Base-by-base conservation (phyloP, 768 basidiomycete species). In the Tylopilus intermedius region DNA sequence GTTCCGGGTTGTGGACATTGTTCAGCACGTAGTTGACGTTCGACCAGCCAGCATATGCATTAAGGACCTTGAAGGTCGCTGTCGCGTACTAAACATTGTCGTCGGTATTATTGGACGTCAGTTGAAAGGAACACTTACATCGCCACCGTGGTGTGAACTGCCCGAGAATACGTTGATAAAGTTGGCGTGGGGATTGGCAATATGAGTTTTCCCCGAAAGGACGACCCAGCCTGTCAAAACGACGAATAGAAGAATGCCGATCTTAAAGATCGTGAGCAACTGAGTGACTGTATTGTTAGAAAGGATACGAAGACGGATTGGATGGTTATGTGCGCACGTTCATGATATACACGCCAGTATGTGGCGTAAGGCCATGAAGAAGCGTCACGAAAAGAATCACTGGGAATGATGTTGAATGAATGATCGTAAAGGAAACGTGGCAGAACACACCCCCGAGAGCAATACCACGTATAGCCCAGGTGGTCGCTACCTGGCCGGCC, bases 41-140 rank as follows among this genome's bases (percentile, higher is more conserved):
- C 2, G 77, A 78, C 81, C 82, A 83, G 5, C 81, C 81, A 3
- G 65, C 32, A 49, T 75, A 79, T 1, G 75, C 64, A 54, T 74
- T 71, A 15, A 84, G 68, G n/a, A 84, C 79, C 56, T 82, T 82
- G 75, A 81, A 82, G 2, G 74, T 81, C 2, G 80, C 82, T 1
- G 81, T 81, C 0, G 81, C 81, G 50, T 82, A 84, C 81, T 82
- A 50, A 6, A 8, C 43, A 3, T 21, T 4, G n/a, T 32, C 32
- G 21, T 50, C 29, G 7, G 22, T 11, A 41, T 22, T 7, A 13
- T 15, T 30, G 5, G 39, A 18, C 14, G 7, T 21, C 2, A 22
- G 22, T 2, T 3, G 2, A 29, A 7, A 29, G n/a, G 2, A 14
- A 2, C 26, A 54, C 65, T 48, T 44, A 76, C 77, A 21, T 77